phyloP scores from a whole-genome alignment of 768 basidiomycete genomes.

The Collybia nuda region DNA sequence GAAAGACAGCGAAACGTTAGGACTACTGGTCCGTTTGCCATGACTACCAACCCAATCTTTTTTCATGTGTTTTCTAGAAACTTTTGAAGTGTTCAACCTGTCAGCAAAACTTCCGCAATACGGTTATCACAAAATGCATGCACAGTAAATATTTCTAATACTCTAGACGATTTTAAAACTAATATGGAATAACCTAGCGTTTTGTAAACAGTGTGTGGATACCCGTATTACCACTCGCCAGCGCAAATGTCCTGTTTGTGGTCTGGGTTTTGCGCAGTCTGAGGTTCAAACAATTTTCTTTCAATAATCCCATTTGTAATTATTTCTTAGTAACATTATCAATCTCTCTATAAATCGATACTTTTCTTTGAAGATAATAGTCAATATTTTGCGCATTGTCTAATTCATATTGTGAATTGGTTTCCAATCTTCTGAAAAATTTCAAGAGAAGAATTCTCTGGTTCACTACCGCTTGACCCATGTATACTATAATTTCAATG shows the following conservation, averaged over 20 bases:
- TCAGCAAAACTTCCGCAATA: constrained; percentile 70
- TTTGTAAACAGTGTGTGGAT: constrained; percentile 84
- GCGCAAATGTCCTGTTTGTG: constrained; percentile 92
- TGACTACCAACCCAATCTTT: background rate
- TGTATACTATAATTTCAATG: constrained; percentile 55
- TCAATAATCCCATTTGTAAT: constrained; percentile 30
- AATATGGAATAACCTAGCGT: constrained; percentile 47
- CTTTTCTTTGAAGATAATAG: background rate
- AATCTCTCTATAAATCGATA: background rate
- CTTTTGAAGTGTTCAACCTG: constrained; percentile 91
- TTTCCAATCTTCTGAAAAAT: too few relatives aligned
- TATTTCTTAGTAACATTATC: too few relatives aligned
- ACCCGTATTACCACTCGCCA: constrained; percentile 86
- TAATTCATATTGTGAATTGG: background rate
- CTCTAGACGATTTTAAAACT: background rate
- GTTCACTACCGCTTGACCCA: constrained; percentile 90
- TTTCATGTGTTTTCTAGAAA: constrained; percentile 42
- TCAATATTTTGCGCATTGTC: constrained; percentile 4
- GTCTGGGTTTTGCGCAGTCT: constrained; percentile 74
- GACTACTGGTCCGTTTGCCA: constrained; percentile 48
- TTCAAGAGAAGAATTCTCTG: too few relatives aligned
- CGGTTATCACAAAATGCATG: constrained; percentile 86
- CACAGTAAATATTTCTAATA: constrained; percentile 63
- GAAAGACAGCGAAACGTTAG: constrained; percentile 5
- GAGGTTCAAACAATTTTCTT: constrained; percentile 64